Base-by-base conservation (phyloP, 805 yeast genomes). In the Spencermartinsiella europaea region DNA sequence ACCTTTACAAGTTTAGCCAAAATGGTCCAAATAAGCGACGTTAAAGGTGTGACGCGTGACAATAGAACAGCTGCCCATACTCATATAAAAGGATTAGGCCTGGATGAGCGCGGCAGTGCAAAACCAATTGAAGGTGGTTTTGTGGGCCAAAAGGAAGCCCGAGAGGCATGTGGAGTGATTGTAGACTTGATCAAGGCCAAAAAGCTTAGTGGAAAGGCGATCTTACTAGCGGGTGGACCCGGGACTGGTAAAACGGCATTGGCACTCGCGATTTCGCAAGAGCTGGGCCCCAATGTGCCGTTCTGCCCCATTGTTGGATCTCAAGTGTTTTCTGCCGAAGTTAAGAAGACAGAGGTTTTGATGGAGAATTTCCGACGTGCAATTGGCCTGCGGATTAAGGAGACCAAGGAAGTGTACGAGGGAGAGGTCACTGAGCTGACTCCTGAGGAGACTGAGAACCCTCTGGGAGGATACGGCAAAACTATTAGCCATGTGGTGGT, bases 161-260 rank as follows among this genome's bases (percentile, higher is more conserved):
- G 75, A 34, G 75, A 71, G 68, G 98, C 97, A 0, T 89, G 96
- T 62, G 99, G 99, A 53, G 83, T 93, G 45, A 78, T 93, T 52
- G 95, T 91, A 34, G 97, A 93, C 67, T 74, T 93, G 68, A 88
- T 93, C 70, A 90, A 89, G 68, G 82, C 86, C 27, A 88, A 87
- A 59, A 87, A 83, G 66, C 85, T 93, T 83, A 84, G 95, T 43
- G 99, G 99, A 22, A 85, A 91, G 61, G 98, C 96, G n/a, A 81
- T 93, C 43, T 69, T 93, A 50, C 74, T 93, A 45, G 98, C 99
- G 0, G 99, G 99, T 44, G 95, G 95, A 4, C 98, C 99, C 7
- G 96, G 98, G 0, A 91, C 98, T 4, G 99, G 99, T 63, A 93
- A 93, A 65, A 93, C 99, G 2, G 99, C 99, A 1, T 75, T 93